phyloP scores from a whole-genome alignment of 306 rosid species.

The Lotus japonicus region DNA sequence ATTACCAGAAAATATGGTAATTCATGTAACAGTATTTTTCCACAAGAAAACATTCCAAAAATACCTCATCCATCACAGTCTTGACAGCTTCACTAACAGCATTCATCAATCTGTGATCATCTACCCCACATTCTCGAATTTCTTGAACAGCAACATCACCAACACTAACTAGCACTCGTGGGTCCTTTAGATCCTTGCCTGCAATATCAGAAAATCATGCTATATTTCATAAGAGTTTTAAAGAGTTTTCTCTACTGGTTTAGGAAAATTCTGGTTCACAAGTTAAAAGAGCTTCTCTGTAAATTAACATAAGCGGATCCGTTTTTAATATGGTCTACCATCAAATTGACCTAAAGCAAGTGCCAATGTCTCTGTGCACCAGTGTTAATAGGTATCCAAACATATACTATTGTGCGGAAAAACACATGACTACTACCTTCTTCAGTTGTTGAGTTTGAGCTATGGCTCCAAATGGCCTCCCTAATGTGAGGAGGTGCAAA shows the following conservation, averaged over 20 bases:
- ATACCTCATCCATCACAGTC: constrained; percentile 87
- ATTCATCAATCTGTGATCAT: constrained; percentile 74
- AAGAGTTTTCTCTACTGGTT: too few species aligned
- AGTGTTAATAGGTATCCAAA: too few species aligned
- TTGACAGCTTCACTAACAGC: constrained; percentile 77
- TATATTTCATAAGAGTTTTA: too few species aligned
- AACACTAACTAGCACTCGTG: constrained; percentile 65
- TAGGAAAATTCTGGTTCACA: too few species aligned
- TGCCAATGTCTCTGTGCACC: too few species aligned
- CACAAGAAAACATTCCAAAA: too few species aligned
- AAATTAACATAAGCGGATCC: too few species aligned
- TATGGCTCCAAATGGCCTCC: constrained; percentile 91
- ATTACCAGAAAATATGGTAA: not conserved
- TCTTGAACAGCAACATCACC: constrained; percentile 80
- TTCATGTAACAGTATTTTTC: not conserved
- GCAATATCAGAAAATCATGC: not conserved
- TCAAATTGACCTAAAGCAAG: too few species aligned
- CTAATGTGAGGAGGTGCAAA: constrained; percentile 88
- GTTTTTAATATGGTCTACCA: too few species aligned
- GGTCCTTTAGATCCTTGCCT: constrained; percentile 32
- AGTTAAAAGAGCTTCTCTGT: too few species aligned
- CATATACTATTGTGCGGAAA: too few species aligned
- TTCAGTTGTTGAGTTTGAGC: constrained; percentile 76
- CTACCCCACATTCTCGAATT: constrained; percentile 40
- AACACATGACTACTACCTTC: constrained; percentile 47